Percentiles rank a stretch among this genome's conserved stretches.
phyloP scores from a whole-genome alignment of 352 stramenopile species.

The Pythium utonaiense region DNA sequence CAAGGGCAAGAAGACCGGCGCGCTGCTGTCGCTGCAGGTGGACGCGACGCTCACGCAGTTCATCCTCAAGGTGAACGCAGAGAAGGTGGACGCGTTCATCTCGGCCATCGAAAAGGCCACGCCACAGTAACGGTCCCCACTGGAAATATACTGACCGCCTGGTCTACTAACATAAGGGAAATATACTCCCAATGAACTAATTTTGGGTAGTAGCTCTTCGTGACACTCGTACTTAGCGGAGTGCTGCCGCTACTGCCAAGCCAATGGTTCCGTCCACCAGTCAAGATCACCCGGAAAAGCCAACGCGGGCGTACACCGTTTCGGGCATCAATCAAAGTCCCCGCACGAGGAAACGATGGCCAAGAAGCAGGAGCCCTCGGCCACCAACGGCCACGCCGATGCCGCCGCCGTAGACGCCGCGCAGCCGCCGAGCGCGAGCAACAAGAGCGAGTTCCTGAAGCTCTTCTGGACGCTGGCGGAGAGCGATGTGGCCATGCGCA shows the following conservation, averaged over 20 bases:
- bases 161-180: background rate
- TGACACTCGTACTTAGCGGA: conserved; percentile 19
- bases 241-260: background rate
- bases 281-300: conserved; percentile 22
- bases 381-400: conserved; percentile 6
- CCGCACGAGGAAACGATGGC: conserved; percentile 15
- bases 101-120: conserved; percentile 38
- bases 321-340: conserved; percentile 16
- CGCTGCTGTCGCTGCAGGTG: conserved; percentile 60
- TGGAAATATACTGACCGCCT: conserved; percentile 18
- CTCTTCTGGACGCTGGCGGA: conserved; percentile 86
- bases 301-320: conserved; percentile 18
- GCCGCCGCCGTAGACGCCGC: background rate
- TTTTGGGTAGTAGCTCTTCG: background rate
- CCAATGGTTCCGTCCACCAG: conserved; percentile 29
- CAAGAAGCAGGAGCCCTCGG: conserved; percentile 11
- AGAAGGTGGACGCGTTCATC: conserved; percentile 64
- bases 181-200: background rate
- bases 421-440: conserved; percentile 20
- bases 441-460: conserved; percentile 75
- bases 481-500: conserved; percentile 57
- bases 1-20: conserved; percentile 79
- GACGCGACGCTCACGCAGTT: conserved; percentile 61
- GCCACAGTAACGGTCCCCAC: conserved; percentile 19
- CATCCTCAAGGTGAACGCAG: conserved; percentile 70